Evolutionary conservation across 306 rosid species (phyloP).

Genomic region (Casuarina cunninghamiana): DNA sequence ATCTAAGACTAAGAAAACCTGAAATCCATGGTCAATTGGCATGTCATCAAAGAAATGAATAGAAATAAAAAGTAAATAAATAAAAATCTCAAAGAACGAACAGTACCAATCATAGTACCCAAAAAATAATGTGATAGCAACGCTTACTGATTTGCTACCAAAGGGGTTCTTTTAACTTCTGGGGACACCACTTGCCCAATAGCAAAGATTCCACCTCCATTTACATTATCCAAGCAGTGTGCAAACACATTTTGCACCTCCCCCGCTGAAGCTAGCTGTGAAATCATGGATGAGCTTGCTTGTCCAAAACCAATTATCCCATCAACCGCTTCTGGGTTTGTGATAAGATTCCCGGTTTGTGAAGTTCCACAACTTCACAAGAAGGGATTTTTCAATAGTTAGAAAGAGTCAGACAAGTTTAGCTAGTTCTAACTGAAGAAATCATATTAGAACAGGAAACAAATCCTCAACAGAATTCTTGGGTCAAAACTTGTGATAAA

Average conservation of each 20-base stretch:
- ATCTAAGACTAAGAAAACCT: background rate
- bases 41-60: background rate
- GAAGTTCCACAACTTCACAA: conserved; percentile 64
- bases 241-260: conserved; percentile 75
- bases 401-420: background rate
- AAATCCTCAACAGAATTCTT: background rate
- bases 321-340: conserved; percentile 56
- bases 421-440: background rate
- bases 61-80: background rate
- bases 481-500: background rate
- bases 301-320: conserved; percentile 97
- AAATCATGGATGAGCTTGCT: conserved; percentile 77
- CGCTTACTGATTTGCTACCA: conserved; percentile 67
- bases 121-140: conserved; percentile 15
- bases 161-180: conserved; percentile 51
- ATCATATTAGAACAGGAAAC: background rate
- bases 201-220: conserved; percentile 89
- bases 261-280: conserved; percentile 82
- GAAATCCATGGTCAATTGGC: background rate
- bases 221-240: conserved; percentile 77
- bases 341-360: conserved; percentile 60
- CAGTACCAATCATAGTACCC: conserved; percentile 15
- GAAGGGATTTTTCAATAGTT: conserved; percentile 4
- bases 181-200: conserved; percentile 34
- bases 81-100: conserved; percentile 1